A percentile compares a stretch with the other conserved stretches of the same genome.
Evolutionary conservation across 495 filamentous ascomycete genomes (phyloP).

Genomic region (Xylaria scruposa): DNA sequence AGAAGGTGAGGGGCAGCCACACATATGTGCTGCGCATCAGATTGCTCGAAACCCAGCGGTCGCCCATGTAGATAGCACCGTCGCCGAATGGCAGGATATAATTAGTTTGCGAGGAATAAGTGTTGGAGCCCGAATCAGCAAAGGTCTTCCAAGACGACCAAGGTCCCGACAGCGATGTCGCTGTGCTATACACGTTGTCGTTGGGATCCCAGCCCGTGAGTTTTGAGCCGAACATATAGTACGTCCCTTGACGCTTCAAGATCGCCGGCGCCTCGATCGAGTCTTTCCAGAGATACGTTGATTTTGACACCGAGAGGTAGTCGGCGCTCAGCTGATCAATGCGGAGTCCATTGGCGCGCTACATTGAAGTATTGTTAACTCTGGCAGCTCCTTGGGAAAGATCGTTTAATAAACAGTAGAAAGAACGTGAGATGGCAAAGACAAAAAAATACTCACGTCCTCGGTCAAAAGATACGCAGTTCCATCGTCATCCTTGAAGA

Average conservation of each 20-base stretch:
- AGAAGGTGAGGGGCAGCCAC: constrained; percentile 68
- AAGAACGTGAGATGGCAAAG: not conserved
- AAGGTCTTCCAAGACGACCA: constrained; percentile 69
- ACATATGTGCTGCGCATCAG: constrained; percentile 67
- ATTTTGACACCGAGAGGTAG: constrained; percentile 56
- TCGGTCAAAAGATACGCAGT: constrained; percentile 67
- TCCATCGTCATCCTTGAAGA: constrained; percentile 68
- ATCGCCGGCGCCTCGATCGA: constrained; percentile 54
- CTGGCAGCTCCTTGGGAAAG: not conserved
- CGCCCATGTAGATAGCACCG: constrained; percentile 68
- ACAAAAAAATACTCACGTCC: constrained; percentile 43
- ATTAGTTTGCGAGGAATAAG: constrained; percentile 60
- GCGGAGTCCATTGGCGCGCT: constrained; percentile 57
- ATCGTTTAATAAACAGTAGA: too few species aligned
- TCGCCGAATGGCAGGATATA: constrained; percentile 55
- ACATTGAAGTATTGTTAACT: not conserved
- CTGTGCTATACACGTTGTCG: constrained; percentile 61
- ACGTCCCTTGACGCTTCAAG: constrained; percentile 44
- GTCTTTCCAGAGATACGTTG: constrained; percentile 57
- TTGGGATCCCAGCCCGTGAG: constrained; percentile 62
- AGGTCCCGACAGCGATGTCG: constrained; percentile 49
- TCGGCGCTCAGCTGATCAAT: constrained; percentile 56
- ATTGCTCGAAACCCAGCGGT: constrained; percentile 66
- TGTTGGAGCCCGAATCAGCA: constrained; percentile 58
- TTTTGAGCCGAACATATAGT: constrained; percentile 50